Base-by-base conservation (phyloP, 2,329 filamentous ascomycete genomes). In the Colletotrichum graminicola region DNA sequence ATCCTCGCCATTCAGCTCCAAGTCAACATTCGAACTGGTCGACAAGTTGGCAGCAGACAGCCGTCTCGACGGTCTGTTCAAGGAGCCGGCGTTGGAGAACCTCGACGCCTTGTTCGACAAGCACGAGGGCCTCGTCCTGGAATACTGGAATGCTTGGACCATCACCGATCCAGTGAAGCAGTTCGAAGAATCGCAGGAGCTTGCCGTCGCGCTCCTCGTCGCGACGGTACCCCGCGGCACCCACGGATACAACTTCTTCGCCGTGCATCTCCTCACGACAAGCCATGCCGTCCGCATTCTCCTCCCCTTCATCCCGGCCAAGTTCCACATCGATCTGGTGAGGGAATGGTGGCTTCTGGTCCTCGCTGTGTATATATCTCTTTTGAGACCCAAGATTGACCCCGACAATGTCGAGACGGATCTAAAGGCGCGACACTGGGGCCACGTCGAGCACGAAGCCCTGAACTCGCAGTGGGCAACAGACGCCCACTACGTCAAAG, bases 121-220 rank as follows among this genome's bases (percentile, higher is more conserved):
- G 71, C 88, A 92, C 63, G 92, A 95, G 77, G 85, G 87, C 18
- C 86, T 91, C 0, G 84, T 97, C 21, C 81, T 98, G 56, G 92
- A 97, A 75, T 94, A 98, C 83, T 98, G 94, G 94, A 96, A 97
- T 75, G 91, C 92, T 3, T 98, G 94, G 95, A 84, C 87, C 12
- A 85, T 97, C 29, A 82, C 86, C 11, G 86, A 95, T 72, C 91
- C 93, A 0, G 85, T 86, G n/a, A 86, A 88, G 74, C 92, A 94
- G 76, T 97, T 98, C 78, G 87, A 90, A 69, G 87, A 92, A 67
- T 93, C 91, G 1, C 90, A 92, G 76, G 86, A 90, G 77, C 85
- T 87, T 0, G 89, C 89, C 0, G 84, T 89, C 0, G 87, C 88
- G 0, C 80, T 95, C 8, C 80, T 93, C 0, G 85, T 94, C 5